Evolutionary conservation across 2,329 filamentous ascomycete genomes (phyloP), one percentile per base, ranked within the genome.

Genomic region (Dothideomycetes sp.): DNA sequence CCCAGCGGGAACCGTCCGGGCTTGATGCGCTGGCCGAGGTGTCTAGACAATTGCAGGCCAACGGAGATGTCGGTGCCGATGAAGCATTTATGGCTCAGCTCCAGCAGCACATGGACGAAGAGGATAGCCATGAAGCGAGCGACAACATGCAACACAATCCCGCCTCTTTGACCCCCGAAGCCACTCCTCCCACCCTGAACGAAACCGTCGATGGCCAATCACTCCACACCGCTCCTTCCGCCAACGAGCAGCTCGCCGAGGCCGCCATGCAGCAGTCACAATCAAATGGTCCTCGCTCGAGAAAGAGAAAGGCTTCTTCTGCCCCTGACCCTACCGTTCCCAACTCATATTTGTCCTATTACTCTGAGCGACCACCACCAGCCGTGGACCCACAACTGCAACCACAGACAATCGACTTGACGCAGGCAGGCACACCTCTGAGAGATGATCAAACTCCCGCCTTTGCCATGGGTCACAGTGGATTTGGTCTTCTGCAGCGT

Each of bases 1-100:
- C 40, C 24, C 40, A 44, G 5, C 34, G 45, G 14, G 45, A 47
- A 12, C 45, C 45, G 4, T 86, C 84, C 45, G 84, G 84, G 2
- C 68, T 94, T 29, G 84, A 93, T 56, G 87, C 87, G 4, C 69
- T 94, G 16, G 87, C 87, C 22, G 87, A 94, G 61, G 87, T 88
- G 0, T 93, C 87, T 36, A 75, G 85, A 37, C 84, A 84, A 75
- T 65, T 41, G 19, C 39, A 41, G 30, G 39, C 39, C 11, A 41
- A 43, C 34, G 41, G 44, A 30, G 27, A 40, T 19, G 22, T 27
- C 22, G 12, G 12, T 27, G 27, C 41, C 17, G 44, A 46, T 38
- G 44, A 46, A 36, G 31, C 39, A 15, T 34, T 41, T 33, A 34
- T 37, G 19, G 39, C 39, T 30, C 44, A 46, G 19, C 33, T 46